These are phyloP conservation scores for Colletotrichum tofieldiae DNA, from an alignment of 2,329 filamentous ascomycete genomes.

Conservation along the genomic window DNA sequence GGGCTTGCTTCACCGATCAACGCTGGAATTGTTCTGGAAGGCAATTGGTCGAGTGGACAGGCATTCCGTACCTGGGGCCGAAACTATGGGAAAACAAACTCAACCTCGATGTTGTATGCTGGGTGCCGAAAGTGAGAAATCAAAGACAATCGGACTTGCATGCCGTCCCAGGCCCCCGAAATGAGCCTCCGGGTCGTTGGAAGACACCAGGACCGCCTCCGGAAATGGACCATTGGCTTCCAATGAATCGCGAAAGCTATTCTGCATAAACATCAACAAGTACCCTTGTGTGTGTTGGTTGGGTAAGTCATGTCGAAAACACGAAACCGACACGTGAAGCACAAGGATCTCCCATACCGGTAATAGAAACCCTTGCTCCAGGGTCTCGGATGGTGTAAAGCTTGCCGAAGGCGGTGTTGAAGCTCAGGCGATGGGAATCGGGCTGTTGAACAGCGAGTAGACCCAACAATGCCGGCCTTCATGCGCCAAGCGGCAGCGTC, in stretches of 20 bases:
- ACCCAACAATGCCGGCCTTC: background rate
- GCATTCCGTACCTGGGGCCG: background rate
- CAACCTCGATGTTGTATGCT: background rate
- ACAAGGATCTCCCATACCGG: background rate
- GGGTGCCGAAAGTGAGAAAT: background rate
- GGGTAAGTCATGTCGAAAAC: background rate
- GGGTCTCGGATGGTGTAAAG: no score
- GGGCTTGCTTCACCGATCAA: background rate
- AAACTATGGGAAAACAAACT: background rate
- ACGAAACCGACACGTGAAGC: slow-evolving; percentile 10
- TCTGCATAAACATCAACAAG: background rate
- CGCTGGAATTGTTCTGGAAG: slow-evolving; percentile 34
- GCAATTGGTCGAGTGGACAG: background rate
- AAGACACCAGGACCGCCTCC: background rate
- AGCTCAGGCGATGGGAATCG: background rate
- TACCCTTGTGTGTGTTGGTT: background rate
- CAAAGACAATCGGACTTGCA: no score
- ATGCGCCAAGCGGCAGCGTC: no score
- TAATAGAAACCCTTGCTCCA: no score
- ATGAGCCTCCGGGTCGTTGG: background rate
- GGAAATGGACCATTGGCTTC: background rate
- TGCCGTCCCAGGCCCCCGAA: background rate
- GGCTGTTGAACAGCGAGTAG: no score
- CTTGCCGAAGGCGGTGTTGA: background rate
- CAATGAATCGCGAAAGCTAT: background rate